These are phyloP conservation scores for Penicillium fimorum DNA, from an alignment of 495 filamentous ascomycete species.

Conservation along the genomic window DNA sequence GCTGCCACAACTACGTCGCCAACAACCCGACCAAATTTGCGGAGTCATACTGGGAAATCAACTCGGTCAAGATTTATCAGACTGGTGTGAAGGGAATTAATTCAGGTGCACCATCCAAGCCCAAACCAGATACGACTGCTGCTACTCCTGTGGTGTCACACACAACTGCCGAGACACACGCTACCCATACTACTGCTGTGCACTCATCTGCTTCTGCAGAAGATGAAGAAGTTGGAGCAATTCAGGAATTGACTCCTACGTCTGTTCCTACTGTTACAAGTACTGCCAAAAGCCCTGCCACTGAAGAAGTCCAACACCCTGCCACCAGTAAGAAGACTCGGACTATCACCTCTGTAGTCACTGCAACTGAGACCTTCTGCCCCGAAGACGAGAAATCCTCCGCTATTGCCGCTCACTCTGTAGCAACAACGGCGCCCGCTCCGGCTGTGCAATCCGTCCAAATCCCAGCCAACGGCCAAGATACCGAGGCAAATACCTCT, in stretches of 20 bases:
- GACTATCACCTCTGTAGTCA: conserved; percentile 6
- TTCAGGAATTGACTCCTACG: not conserved
- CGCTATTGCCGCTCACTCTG: not conserved
- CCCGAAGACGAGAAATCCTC: conserved; percentile 5
- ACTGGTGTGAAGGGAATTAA: conserved; percentile 22
- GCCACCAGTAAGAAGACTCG: conserved; percentile 3
- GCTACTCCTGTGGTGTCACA: conserved; percentile 2
- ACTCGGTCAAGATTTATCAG: conserved; percentile 65
- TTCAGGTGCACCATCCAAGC: conserved; percentile 4
- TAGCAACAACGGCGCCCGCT: not conserved
- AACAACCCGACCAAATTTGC: conserved; percentile 57
- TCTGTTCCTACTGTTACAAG: not conserved
- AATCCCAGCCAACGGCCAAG: not conserved
- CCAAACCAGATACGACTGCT: not conserved
- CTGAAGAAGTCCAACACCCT: not conserved
- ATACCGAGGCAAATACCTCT: not conserved
- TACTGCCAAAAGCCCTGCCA: not conserved
- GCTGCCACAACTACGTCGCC: conserved; percentile 66
- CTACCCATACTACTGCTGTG: not conserved
- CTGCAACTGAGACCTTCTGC: conserved; percentile 6
- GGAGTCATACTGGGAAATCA: conserved; percentile 71
- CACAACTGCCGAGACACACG: conserved; percentile 3
- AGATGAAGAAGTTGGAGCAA: not conserved
- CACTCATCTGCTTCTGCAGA: not conserved
- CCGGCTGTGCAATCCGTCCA: not conserved